Conservation (phyloP, 371 early-diverging fungal genomes). For the Dichotomocladium elegans region DNA sequence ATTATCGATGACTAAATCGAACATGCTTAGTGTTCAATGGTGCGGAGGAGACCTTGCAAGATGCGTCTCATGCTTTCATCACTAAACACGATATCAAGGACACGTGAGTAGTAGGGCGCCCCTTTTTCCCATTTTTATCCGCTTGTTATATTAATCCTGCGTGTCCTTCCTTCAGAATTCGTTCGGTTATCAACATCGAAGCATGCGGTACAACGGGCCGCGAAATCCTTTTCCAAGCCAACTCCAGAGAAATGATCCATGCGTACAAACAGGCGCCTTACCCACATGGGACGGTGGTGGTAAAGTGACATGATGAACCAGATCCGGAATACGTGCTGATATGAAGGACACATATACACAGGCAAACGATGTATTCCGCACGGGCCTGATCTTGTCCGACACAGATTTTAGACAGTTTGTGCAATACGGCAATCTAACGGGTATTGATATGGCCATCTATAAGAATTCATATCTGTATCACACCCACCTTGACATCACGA, state of each 20-base stretch:
- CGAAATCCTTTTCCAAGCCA: constrained; percentile 76
- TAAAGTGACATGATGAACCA: constrained; percentile 3
- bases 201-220: constrained; percentile 71
- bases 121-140: background rate
- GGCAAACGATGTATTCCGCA: constrained; percentile 74
- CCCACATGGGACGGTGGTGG: constrained; percentile 75
- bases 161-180: constrained; percentile 31
- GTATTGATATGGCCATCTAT: constrained; percentile 74
- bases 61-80: constrained; percentile 74
- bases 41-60: constrained; percentile 77
- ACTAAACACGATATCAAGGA: constrained; percentile 60
- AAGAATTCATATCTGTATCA: constrained; percentile 72
- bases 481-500: constrained; percentile 64
- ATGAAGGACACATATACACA: constrained; percentile 1
- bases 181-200: constrained; percentile 72
- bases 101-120: constrained; percentile 34
- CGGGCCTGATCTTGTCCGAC: constrained; percentile 70
- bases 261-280: constrained; percentile 68
- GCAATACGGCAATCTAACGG: constrained; percentile 62
- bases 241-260: constrained; percentile 64
- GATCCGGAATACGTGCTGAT: background rate
- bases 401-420: constrained; percentile 80
- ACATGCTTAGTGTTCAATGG: constrained; percentile 66
- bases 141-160: background rate
- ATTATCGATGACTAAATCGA: background rate